phyloP scores from a whole-genome alignment of 768 basidiomycete genomes.

The Phylloporus sp. region DNA sequence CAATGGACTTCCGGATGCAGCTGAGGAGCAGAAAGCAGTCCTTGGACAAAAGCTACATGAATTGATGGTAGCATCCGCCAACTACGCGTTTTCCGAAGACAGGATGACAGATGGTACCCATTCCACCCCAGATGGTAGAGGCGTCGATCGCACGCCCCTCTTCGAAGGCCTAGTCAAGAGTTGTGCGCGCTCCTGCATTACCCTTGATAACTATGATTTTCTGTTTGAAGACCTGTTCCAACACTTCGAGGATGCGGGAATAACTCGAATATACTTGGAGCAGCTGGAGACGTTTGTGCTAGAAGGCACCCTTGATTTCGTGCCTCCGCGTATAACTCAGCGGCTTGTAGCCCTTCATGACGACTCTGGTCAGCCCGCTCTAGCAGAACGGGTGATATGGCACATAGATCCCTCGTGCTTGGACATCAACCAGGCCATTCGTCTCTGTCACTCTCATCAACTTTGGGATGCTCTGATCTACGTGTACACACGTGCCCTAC shows the following conservation, averaged over 20 bases:
- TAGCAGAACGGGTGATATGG: constrained; percentile 90
- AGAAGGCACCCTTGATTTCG: constrained; percentile 58
- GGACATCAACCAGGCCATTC: constrained; percentile 91
- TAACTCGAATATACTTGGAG: constrained; percentile 75
- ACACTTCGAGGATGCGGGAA: constrained; percentile 78
- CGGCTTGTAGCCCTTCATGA: constrained; percentile 75
- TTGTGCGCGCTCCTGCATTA: constrained; percentile 74
- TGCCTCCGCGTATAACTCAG: constrained; percentile 88
- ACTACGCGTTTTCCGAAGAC: constrained; percentile 92
- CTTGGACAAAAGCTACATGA: constrained; percentile 75
- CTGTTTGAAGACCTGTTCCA: constrained; percentile 93
- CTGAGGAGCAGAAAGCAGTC: constrained; percentile 49
- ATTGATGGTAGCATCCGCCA: constrained; percentile 81
- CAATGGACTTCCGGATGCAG: constrained; percentile 75
- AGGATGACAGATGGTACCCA: constrained; percentile 90
- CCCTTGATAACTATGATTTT: constrained; percentile 77
- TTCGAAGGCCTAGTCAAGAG: constrained; percentile 84
- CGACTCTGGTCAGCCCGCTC: constrained; percentile 60
- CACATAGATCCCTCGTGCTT: constrained; percentile 88
- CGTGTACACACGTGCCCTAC: constrained; percentile 83
- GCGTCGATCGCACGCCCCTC: constrained; percentile 85
- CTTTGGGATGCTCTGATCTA: constrained; percentile 95
- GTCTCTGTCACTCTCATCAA: constrained; percentile 72
- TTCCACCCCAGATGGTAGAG: constrained; percentile 71
- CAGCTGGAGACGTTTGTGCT: constrained; percentile 82